Evolutionary conservation across 2,329 filamentous ascomycete genomes (phyloP), one percentile per base, ranked within the genome.

Genomic region (Trichoderma sp.): DNA sequence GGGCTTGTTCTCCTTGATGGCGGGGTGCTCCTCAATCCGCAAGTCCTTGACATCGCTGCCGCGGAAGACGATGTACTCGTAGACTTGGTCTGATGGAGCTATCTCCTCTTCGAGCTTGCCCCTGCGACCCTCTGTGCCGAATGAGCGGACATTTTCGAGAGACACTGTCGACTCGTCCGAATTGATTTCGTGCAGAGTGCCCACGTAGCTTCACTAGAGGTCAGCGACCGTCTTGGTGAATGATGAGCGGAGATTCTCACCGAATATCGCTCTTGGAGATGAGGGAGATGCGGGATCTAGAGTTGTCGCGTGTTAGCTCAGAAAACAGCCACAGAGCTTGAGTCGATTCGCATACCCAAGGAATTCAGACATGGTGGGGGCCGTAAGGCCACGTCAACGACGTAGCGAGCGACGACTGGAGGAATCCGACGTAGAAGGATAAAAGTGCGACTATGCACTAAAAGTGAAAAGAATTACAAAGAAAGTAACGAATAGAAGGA

Each of bases 41-140:
- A 99, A 84, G 78, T 99, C 95, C 80, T 99, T 99, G 75, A 99
- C 95, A 82, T 99, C 95, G 78, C 92, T 97, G 72, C 95, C 95
- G 67, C 94, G 90, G 79, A 99, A 99, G 69, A 99, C 93, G 74
- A 99, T 98, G 81, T 97, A 98, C 77, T 98, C 95, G 82, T 97
- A 99, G 74, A 97, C 86, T 76, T 91, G 91, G 68, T 95, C 89
- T 41, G 92, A 94, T 3, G 92, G 86, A 44, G 90, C 81, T 66
- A 97, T 90, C 79, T 97, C 93, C 69, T 96, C 91, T 19, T 89
- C 86, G 19, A 90, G 89, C 71, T 89, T 88, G 70, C 84, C 87
- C 74, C 89, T 90, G 69, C 95, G 91, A 64, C 93, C 93, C 81
- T 99, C 95, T 34, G 95, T 97, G 71, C 95, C 95, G 75, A 90